These are phyloP conservation scores for Marchantia polymorpha DNA, from an alignment of 225 moss, liverwort and hornwort genomes.

Conservation along the genomic window DNA sequence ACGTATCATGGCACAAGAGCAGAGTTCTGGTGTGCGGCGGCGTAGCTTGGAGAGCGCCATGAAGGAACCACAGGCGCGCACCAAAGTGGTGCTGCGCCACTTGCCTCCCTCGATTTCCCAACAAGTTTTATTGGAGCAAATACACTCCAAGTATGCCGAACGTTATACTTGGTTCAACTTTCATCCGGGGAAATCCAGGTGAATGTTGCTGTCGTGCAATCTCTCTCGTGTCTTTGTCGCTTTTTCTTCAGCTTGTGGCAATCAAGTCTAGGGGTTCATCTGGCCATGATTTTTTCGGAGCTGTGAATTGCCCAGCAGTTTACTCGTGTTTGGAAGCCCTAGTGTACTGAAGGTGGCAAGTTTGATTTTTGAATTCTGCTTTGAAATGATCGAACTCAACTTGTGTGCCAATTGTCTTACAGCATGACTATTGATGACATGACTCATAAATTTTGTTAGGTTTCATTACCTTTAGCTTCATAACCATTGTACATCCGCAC, in stretches of 20 bases:
- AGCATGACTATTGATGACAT: background rate
- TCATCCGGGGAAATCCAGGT: constrained; percentile 77
- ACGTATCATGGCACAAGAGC: constrained; percentile 40
- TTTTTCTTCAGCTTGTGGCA: background rate
- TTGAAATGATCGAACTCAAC: background rate
- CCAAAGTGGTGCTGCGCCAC: constrained; percentile 95
- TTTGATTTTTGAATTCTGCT: background rate
- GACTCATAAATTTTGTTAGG: background rate
- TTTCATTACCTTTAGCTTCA: background rate
- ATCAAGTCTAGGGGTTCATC: background rate
- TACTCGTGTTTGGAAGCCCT: background rate
- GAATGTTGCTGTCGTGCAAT: background rate
- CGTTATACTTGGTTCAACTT: constrained; percentile 63
- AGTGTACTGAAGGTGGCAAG: background rate
- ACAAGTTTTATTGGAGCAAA: constrained; percentile 60
- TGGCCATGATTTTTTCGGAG: background rate
- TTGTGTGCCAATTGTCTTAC: background rate
- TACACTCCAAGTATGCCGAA: constrained; percentile 67
- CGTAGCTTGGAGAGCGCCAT: constrained; percentile 82
- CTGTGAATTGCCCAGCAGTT: background rate
- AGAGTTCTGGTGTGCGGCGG: constrained; percentile 42
- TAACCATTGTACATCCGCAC: background rate
- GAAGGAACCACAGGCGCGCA: constrained; percentile 90
- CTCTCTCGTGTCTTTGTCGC: background rate
- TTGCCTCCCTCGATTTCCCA: constrained; percentile 73